Evolutionary conservation across 352 stramenopile genomes (phyloP), one percentile per base, ranked within the genome.

Genomic region (Globisporangium nunn): DNA sequence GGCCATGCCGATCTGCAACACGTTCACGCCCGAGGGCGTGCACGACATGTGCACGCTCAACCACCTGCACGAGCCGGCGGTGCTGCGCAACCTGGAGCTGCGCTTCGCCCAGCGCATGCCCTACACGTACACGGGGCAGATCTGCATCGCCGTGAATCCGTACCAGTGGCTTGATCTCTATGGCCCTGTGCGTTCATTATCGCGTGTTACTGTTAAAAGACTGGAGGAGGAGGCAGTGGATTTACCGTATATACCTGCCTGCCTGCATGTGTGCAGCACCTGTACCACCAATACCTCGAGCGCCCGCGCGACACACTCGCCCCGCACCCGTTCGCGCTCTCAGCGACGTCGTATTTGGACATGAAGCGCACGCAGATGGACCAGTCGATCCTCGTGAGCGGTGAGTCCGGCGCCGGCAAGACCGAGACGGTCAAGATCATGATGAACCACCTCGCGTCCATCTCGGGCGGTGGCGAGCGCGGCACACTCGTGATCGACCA

Each of bases 401-500:
- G 85, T 17, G 85, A 95, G 52, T 92, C 80, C 2, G 83, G 92
- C 12, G 89, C 89, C 0, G 91, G 91, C 30, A 97, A 98, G 64
- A 97, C 91, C 2, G 91, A 98, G 60, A 98, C 90, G 28, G 78
- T 81, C 53, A 97, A 97, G 74, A 97, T 97, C 59, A 88, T 90
- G 75, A 87, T 88, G 77, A 86, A 91, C 68, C 75, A 92, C 63
- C 59, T 91, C 57, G 81, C 81, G 11, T 88, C 75, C 44, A 83
- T 91, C 58, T 91, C 81, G 7, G 78, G 78, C 37, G 78, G 78
- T 11, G 78, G 78, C 33, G 68, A 78, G 10, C 72, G 80, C 45
- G 82, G 79, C 23, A 89, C 82, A 5, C 66, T 84, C 29, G 82
- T 89, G 8, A 89, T 92, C 61, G 73, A 90, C 51, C 82, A 90